These are phyloP conservation scores for Hyphopichia wangnamkhiaoensis DNA, from an alignment of 1,139 yeast species.

Conservation along the genomic window DNA sequence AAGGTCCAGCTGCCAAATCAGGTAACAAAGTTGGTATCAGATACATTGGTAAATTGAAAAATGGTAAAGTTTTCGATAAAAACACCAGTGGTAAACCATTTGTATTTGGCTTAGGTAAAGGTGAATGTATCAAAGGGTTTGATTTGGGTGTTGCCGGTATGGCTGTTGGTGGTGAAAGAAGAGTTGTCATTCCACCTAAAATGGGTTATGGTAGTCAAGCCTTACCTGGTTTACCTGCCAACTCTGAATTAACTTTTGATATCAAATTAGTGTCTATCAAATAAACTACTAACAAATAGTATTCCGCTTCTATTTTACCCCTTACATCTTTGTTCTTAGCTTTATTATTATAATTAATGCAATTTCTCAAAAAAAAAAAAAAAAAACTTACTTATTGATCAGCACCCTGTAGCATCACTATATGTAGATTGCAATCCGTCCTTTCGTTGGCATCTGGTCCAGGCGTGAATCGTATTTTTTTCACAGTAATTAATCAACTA, in stretches of 20 bases:
- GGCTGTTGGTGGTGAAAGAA: constrained; percentile 99
- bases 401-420: too few relatives aligned
- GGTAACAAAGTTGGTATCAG: constrained; percentile 94
- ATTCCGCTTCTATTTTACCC: too few relatives aligned
- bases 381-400: too few relatives aligned
- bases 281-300: too few relatives aligned
- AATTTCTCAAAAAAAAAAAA: too few relatives aligned
- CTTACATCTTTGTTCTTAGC: too few relatives aligned
- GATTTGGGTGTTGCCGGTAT: constrained; percentile 98
- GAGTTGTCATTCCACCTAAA: constrained; percentile 92
- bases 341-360: too few relatives aligned
- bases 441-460: too few relatives aligned
- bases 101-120: constrained; percentile 85
- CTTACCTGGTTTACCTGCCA: constrained; percentile 96
- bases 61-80: constrained; percentile 95
- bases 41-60: constrained; percentile 95
- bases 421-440: too few relatives aligned
- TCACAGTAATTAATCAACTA: too few relatives aligned
- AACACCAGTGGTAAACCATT: constrained; percentile 98
- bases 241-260: constrained; percentile 93
- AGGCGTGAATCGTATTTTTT: too few relatives aligned
- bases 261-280: constrained; percentile 90
- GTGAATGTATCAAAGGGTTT: constrained; percentile 98
- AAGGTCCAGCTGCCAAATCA: constrained; percentile 83
- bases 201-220: constrained; percentile 95